Evolutionary conservation across 768 basidiomycete species (phyloP), one percentile per base, ranked within the genome.

Genomic region (Coprinopsis cinerea): DNA sequence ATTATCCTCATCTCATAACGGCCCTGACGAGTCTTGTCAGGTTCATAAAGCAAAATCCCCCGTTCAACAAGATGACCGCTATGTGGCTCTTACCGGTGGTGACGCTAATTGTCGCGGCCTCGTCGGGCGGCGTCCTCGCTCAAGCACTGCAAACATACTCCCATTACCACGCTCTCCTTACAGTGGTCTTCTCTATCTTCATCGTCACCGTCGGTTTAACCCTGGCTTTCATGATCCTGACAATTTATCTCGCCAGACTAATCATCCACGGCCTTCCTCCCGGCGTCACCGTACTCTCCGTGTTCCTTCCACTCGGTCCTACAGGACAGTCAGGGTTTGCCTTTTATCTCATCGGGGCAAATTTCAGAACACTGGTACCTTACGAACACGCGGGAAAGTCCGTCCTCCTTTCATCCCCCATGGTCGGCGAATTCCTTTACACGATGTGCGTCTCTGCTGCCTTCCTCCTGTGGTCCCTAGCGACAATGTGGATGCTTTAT

Each of bases 71-170:
- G 1, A 76, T 88, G 75, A 80, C 80, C 0, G 66, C 82, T 20
- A 62, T 72, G 18, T 90, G 88, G 87, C 68, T 90, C 6, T 79
- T 91, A 25, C 89, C 89, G 0, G 77, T 88, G 10, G 83, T 91
- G 2, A 79, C 88, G 0, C 72, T 84, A 14, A 76, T 85, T 37
- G 88, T 91, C 59, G 79, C 77, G 1, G 73, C 85, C 0, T 83
- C 88, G 1, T 70, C 80, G 0, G 88, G 88, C 1, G 83, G 75
- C 0, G 63, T 82, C 35, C 62, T 90, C 20, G 78, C 80, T 0
- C 57, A 63, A 1, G 68, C 79, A 2, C 61, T 91, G 3, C 54
- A 70, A 9, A 51, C 64, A 9, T 69, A 74, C 58, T 76, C 78
- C 26, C 60, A 67, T 1, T 54, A 61, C 0, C 64, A 75, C 53